Evolutionary conservation across 495 filamentous ascomycete genomes (phyloP).

Genomic region (Thermothielavioides terrestris): DNA sequence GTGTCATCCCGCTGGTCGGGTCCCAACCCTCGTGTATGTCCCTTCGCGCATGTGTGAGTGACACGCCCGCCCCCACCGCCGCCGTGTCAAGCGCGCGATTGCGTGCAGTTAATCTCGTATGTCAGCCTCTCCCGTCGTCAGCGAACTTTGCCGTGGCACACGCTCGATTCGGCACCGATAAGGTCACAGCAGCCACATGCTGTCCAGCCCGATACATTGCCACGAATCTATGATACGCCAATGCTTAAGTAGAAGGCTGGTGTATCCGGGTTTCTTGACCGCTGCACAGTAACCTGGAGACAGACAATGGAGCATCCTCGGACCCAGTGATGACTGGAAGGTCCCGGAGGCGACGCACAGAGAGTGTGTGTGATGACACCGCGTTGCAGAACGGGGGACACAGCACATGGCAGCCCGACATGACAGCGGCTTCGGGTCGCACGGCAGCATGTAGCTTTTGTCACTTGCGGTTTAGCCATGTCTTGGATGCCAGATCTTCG

Average conservation of each 20-base stretch:
- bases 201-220: too few species aligned
- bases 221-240: too few species aligned
- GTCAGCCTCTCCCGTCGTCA: background rate
- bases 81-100: background rate
- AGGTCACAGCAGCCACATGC: too few species aligned
- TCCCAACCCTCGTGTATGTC: background rate
- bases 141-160: too few species aligned
- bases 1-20: background rate
- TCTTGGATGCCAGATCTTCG: constrained; percentile 14
- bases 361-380: background rate
- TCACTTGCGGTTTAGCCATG: constrained; percentile 7
- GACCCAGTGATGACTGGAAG: too few species aligned
- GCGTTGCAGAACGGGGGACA: too few species aligned
- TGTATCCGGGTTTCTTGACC: too few species aligned
- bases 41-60: background rate
- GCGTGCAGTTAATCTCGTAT: background rate
- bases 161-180: too few species aligned
- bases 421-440: constrained; percentile 3
- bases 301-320: too few species aligned
- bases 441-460: constrained; percentile 8
- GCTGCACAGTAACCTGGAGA: too few species aligned
- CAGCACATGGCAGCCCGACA: constrained; percentile 7
- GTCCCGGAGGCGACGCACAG: too few species aligned
- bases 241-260: too few species aligned
- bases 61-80: background rate